Base-by-base conservation (phyloP, 108 stramenopile genomes). In the Cyclotella sp. region DNA sequence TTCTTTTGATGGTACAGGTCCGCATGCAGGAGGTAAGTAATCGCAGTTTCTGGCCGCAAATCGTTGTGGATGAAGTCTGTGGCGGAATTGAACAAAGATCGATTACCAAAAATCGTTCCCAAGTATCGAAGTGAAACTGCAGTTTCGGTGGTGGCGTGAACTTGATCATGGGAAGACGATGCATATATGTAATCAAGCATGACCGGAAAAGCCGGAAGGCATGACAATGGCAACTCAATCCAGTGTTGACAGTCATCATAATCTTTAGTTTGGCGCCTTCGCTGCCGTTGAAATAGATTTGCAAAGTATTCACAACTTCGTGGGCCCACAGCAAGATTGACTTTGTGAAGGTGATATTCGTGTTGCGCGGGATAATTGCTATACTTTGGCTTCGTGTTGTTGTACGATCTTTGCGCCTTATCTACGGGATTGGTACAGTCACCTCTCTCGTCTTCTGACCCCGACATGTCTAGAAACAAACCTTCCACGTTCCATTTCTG, bases 281-380 rank as follows among this genome's bases (percentile, higher is more conserved):
- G 45, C 3, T 70, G 58, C 45, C 63, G 65, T 26, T 27, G 70
- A 62, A 86, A 76, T 30, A 76, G 63, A 39, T 73, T 73, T 51
- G 77, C 34, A 70, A 88, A 86, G 66, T 83, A 85, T 41, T 77
- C 85, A 68, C 88, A 88, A 39, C 80, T 62, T 7, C 88, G 80
- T 19, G 73, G 73, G 47, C 88, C 88, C n/a, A 88, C 76, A 13
- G 84, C 84, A 49, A 88, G 70, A 49, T 79, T 84, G 11, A 85
- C 84, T 41, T 72, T 81, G 49, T 88, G 88, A 10, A 88, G 77
- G 46, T 86, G 75, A 70, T 85, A 88, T 42, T 73, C 61, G 43
- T 78, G 49, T 54, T 44, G 43, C 24, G 54, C 24, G 21, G 63
- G 14, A 34, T 70, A 53, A 19, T 70, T 63, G 5, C 3, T 68